Percentiles rank a stretch among this genome's conserved stretches.
Evolutionary conservation across 768 basidiomycete genomes (phyloP).

Genomic region (Rhodotorula kratochvilovae): DNA sequence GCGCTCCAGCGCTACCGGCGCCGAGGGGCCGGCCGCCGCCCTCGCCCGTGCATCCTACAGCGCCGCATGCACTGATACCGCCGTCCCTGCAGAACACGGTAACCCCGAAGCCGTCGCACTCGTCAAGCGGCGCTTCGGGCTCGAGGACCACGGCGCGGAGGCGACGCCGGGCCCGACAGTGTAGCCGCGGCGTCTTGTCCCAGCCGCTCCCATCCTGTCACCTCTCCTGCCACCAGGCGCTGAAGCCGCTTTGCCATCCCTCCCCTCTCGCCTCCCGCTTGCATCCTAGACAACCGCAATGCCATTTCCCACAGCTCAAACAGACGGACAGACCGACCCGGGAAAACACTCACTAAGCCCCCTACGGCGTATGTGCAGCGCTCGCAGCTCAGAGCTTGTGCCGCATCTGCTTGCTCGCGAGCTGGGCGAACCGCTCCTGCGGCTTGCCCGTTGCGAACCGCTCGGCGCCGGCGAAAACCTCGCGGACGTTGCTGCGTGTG

Average conservation of each 20-base stretch:
- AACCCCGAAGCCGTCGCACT: constrained; percentile 57
- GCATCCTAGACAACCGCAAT: background rate
- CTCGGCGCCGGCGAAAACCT: constrained; percentile 50
- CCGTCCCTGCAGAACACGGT: constrained; percentile 61
- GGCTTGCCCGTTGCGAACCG: constrained; percentile 63
- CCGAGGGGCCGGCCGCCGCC: no score
- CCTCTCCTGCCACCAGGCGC: background rate
- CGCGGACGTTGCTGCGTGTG: constrained; percentile 23
- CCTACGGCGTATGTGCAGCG: no score
- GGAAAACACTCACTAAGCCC: no score
- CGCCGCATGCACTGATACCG: no score
- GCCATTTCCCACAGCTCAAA: background rate
- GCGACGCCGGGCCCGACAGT: constrained; percentile 3
- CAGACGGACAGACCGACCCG: background rate
- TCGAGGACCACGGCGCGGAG: constrained; percentile 16
- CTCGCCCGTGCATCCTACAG: no score
- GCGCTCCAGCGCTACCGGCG: background rate
- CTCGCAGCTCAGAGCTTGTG: constrained; percentile 38
- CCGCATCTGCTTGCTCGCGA: constrained; percentile 21
- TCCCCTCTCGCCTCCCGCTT: no score
- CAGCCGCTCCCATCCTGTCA: background rate
- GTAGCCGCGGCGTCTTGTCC: background rate
- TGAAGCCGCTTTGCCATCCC: no score
- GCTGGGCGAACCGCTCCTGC: constrained; percentile 52
- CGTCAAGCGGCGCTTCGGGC: constrained; percentile 53